These are phyloP conservation scores for Chenopodium formosanum DNA, from an alignment of 148 eudicot species.

Conservation along the genomic window DNA sequence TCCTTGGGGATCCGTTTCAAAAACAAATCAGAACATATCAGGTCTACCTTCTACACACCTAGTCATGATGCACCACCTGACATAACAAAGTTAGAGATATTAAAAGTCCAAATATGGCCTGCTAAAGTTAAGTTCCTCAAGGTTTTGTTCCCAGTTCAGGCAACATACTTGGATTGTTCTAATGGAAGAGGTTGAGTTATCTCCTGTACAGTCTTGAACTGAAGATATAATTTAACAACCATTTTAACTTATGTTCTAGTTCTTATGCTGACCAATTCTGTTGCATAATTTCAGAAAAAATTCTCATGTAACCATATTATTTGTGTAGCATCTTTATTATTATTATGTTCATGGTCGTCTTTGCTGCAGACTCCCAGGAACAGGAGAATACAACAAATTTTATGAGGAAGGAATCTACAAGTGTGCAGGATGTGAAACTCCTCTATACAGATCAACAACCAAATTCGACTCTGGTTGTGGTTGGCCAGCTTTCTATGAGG, in stretches of 20 bases:
- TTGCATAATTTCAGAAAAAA: not conserved
- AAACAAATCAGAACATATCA: too few species aligned
- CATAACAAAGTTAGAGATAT: not conserved
- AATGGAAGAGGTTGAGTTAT: not conserved
- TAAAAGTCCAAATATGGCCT: not conserved
- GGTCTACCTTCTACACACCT: not conserved
- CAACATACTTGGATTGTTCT: not conserved
- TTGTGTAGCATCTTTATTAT: not conserved
- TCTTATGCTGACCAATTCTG: not conserved
- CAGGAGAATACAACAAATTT: slow-evolving; percentile 70
- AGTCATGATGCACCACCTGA: not conserved
- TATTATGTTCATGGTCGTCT: not conserved
- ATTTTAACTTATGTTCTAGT: too few species aligned
- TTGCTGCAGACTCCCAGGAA: slow-evolving; percentile 59
- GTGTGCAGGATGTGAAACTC: slow-evolving; percentile 89
- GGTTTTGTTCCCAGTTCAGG: not conserved
- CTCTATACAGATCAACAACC: slow-evolving; percentile 88
- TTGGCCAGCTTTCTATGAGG: slow-evolving; percentile 90
- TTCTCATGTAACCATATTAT: not conserved
- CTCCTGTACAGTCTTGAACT: not conserved
- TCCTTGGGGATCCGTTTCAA: too few species aligned
- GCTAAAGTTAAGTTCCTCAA: not conserved
- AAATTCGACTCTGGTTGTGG: slow-evolving; percentile 96
- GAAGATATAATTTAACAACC: not conserved
- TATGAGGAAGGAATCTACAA: slow-evolving; percentile 64